These are phyloP conservation scores for Pleurotus eryngii DNA, from an alignment of 768 basidiomycete genomes.

Conservation along the genomic window DNA sequence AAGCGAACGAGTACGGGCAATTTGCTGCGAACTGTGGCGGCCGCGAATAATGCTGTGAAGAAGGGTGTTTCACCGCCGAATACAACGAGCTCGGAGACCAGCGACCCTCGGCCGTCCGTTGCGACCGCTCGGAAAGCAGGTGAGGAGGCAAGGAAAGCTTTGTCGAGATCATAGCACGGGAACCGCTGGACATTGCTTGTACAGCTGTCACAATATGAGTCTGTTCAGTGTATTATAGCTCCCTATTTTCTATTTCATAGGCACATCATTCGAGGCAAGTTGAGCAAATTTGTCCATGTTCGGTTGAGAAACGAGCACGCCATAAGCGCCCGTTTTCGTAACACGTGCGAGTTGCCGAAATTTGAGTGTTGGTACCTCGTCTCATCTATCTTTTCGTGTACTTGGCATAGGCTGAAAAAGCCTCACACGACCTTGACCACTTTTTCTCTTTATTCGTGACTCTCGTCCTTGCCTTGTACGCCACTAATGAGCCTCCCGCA, in stretches of 20 bases:
- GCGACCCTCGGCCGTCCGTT: constrained; percentile 36
- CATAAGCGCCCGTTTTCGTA: neutral
- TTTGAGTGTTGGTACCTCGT: constrained; percentile 1
- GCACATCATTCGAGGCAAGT: neutral
- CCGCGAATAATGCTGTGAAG: constrained; percentile 34
- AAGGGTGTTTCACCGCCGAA: neutral
- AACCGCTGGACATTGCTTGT: neutral
- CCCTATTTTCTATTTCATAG: neutral
- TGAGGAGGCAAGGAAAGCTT: constrained; percentile 50
- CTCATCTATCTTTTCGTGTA: constrained; percentile 2
- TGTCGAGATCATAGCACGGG: constrained; percentile 27
- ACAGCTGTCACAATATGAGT: neutral
- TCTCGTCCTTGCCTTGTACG: neutral
- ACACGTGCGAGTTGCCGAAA: neutral
- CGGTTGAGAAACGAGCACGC: neutral
- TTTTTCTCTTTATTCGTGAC: neutral
- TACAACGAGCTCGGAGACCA: neutral
- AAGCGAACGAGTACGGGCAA: constrained; percentile 52
- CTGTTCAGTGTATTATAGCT: constrained; percentile 5
- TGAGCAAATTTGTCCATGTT: neutral
- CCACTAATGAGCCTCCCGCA: constrained; percentile 7
- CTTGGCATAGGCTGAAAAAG: neutral
- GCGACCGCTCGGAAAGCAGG: constrained; percentile 44
- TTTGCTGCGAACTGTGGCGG: constrained; percentile 57
- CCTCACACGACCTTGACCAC: neutral